A percentile compares a stretch with the other conserved stretches of the same genome.
Conservation (phyloP, 352 stramenopile species). For the Phytopythium boreale region DNA sequence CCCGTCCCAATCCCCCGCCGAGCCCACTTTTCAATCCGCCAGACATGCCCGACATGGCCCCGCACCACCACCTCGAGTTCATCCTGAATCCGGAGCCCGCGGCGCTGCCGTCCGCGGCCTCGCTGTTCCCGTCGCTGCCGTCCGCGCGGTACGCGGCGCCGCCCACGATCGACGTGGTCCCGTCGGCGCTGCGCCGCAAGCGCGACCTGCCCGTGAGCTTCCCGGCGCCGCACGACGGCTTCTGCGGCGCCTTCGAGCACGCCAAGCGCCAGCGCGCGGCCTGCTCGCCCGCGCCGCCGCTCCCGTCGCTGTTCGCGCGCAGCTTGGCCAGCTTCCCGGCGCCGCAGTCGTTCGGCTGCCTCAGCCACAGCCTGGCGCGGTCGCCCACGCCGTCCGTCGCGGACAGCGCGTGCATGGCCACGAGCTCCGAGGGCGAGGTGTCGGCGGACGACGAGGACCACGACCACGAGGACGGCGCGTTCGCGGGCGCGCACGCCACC, state of each 20-base stretch:
- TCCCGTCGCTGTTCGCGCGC: conserved; percentile 22
- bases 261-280: conserved; percentile 13
- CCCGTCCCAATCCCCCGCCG: conserved; percentile 10
- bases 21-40: conserved; percentile 6
- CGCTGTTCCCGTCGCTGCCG: conserved; percentile 9
- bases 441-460: conserved; percentile 27
- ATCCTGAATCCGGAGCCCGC: conserved; percentile 27
- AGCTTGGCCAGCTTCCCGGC: not conserved
- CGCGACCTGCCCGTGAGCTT: conserved; percentile 7
- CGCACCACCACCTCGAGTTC: conserved; percentile 24
- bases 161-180: conserved; percentile 22
- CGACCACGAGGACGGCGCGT: conserved; percentile 2
- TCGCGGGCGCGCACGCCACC: too few species aligned
- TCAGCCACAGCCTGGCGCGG: not conserved
- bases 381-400: conserved; percentile 16
- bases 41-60: conserved; percentile 4
- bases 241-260: not conserved
- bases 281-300: not conserved
- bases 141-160: conserved; percentile 17
- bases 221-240: not conserved
- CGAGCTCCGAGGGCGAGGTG: conserved; percentile 25
- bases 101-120: conserved; percentile 11
- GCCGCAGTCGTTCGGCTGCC: not conserved
- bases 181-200: conserved; percentile 15
- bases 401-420: conserved; percentile 14